Percentiles rank a stretch among this genome's conserved stretches.
These are phyloP conservation scores for Vigna reflexopilosa DNA, from an alignment of 306 rosid species.

Conservation along the genomic window DNA sequence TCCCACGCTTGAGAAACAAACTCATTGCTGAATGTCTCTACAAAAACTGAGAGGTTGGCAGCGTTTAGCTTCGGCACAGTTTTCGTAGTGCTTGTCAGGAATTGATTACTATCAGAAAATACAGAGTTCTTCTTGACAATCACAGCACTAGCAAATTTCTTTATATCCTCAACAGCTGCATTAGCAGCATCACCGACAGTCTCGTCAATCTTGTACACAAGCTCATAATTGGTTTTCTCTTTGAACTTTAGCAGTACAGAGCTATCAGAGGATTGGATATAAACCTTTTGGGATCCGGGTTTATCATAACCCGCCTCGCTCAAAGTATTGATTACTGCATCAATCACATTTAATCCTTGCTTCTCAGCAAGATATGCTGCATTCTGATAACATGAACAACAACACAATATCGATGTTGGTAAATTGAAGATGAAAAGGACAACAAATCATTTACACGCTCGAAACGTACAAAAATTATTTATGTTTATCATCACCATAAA, in stretches of 20 bases:
- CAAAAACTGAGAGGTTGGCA: slow-evolving; percentile 70
- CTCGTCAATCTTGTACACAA: slow-evolving; percentile 74
- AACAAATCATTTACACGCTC: neutral
- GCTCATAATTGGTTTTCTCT: slow-evolving; percentile 63
- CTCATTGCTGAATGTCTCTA: slow-evolving; percentile 87
- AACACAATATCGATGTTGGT: slow-evolving; percentile 31
- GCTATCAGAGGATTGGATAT: slow-evolving; percentile 82
- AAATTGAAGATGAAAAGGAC: slow-evolving; percentile 13
- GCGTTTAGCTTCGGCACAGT: slow-evolving; percentile 55
- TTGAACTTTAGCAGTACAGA: slow-evolving; percentile 71
- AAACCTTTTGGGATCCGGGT: slow-evolving; percentile 57
- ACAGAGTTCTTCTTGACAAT: slow-evolving; percentile 69
- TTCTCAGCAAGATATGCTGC: slow-evolving; percentile 79
- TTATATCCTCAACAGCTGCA: slow-evolving; percentile 64
- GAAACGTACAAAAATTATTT: slow-evolving; percentile 18
- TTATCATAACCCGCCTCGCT: slow-evolving; percentile 73
- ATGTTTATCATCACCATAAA: slow-evolving; percentile 16
- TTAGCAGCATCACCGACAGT: slow-evolving; percentile 52
- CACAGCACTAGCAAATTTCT: slow-evolving; percentile 72
- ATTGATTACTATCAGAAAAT: slow-evolving; percentile 16
- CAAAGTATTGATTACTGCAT: slow-evolving; percentile 63
- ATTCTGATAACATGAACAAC: slow-evolving; percentile 58
- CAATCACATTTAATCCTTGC: slow-evolving; percentile 59
- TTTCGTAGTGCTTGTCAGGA: slow-evolving; percentile 42
- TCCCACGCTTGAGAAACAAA: slow-evolving; percentile 94